Evolutionary conservation across 352 stramenopile genomes (phyloP), one percentile per base, ranked within the genome.

Genomic region (Pythium brachiatum): DNA sequence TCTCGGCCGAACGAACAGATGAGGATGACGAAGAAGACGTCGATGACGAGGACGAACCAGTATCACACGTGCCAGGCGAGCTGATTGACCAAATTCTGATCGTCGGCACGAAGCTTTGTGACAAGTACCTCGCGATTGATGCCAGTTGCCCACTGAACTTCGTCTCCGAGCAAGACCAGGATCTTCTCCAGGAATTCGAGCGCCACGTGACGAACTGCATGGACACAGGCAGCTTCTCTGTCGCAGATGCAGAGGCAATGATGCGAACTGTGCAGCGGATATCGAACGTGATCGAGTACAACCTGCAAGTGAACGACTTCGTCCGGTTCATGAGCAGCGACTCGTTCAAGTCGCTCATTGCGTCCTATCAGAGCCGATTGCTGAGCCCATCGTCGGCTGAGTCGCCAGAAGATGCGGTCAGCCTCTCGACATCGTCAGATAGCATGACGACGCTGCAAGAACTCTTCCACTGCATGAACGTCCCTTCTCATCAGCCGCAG

Each of bases 401-500:
- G 26, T 69, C 68, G 8, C 51, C 65, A 3, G 63, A 79, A 56
- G 70, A 74, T 11, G 53, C 61, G 2, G 38, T 64, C 27, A 66
- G 60, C 29, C 55, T 68, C 7, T 68, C 71, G 11, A 66, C 64
- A 11, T 81, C 78, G 43, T 92, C 85, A 0, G 79, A 91, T 54
- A 93, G 82, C 53, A 88, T 91, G 77, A 95, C 86, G 15, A 92
- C 82, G 16, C 62, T 95, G 25, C 82, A 92, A 66, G 86, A 95
- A 55, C 63, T 95, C n/a, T 90, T 92, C 44, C 86, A 95, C 57
- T 92, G 83, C 46, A 95, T 95, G 86, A 95, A 88, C 68, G 83
- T 95, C 16, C 67, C 82, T 3, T 95, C 86, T 0, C 85, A 94
- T 60, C 82, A 92, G 57, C 83, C 84, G 0, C 83, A 91, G 57